Percentiles rank a stretch among this genome's conserved stretches.
Evolutionary conservation across 257 asterid species (phyloP).

Genomic region (Hygrophila difformis): DNA sequence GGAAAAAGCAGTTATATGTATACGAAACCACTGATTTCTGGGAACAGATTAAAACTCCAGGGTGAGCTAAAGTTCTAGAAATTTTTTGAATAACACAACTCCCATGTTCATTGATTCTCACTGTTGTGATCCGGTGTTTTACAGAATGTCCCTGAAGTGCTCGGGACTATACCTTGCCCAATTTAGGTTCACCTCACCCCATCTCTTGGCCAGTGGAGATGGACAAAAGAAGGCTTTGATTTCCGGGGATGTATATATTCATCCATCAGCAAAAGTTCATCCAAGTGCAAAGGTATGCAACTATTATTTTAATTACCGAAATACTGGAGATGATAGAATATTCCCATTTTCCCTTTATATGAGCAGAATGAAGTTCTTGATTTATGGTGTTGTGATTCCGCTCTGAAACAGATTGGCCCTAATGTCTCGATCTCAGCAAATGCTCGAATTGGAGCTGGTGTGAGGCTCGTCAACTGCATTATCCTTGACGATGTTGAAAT

Average conservation of each 20-base stretch:
- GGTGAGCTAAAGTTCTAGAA: conserved; percentile 33
- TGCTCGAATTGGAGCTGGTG: conserved; percentile 87
- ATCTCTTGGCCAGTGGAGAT: conserved; percentile 74
- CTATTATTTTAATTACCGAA: too few species aligned
- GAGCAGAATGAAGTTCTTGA: not conserved
- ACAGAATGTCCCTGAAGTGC: conserved; percentile 74
- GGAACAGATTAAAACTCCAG: conserved; percentile 93
- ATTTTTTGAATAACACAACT: too few species aligned
- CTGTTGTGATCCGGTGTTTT: conserved; percentile 10
- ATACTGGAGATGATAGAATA: too few species aligned
- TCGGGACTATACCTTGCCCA: conserved; percentile 73
- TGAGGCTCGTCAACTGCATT: conserved; percentile 70
- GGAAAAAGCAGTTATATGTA: conserved; percentile 73
- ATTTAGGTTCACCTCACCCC: conserved; percentile 59
- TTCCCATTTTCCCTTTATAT: not conserved
- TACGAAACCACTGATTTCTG: conserved; percentile 84
- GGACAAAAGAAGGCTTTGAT: conserved; percentile 52
- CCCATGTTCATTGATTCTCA: conserved; percentile 5
- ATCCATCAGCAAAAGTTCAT: conserved; percentile 83
- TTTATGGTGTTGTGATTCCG: not conserved
- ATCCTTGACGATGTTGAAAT: conserved; percentile 89
- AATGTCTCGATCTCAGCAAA: too few species aligned
- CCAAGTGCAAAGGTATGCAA: conserved; percentile 76
- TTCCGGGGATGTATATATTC: conserved; percentile 60
- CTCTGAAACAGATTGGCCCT: conserved; percentile 56